Evolutionary conservation across 352 stramenopile genomes (phyloP).

Genomic region (Nothophytophthora sp.): DNA sequence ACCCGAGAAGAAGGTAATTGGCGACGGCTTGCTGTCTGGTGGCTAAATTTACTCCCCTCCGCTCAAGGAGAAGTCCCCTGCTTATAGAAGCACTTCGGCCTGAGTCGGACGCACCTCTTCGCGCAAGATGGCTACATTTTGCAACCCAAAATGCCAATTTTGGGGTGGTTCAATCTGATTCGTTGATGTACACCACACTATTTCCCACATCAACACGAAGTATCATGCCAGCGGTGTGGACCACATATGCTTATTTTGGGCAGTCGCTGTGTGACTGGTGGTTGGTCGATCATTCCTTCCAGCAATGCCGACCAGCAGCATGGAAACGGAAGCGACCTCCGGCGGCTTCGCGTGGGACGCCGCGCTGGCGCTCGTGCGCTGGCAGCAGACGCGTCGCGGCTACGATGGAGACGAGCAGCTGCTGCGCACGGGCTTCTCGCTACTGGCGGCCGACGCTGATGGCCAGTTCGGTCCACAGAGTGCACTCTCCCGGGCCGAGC

Average conservation of each 20-base stretch:
- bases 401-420: conserved; percentile 53
- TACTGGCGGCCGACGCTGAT: conserved; percentile 28
- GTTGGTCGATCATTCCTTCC: too few species aligned
- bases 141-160: neutral
- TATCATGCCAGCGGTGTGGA: neutral
- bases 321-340: conserved; percentile 1
- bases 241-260: neutral
- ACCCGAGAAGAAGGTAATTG: too few species aligned
- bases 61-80: too few species aligned
- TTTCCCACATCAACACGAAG: conserved; percentile 11
- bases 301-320: neutral
- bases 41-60: too few species aligned
- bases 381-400: conserved; percentile 54
- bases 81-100: too few species aligned
- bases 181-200: conserved; percentile 3
- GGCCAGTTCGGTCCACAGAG: conserved; percentile 13
- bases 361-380: conserved; percentile 65
- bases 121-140: conserved; percentile 3
- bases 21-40: too few species aligned
- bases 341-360: conserved; percentile 35
- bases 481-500: conserved; percentile 32
- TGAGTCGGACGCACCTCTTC: too few species aligned
- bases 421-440: conserved; percentile 30
- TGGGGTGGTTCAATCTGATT: neutral
- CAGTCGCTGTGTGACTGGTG: conserved; percentile 10